Evolutionary conservation across 2,329 filamentous ascomycete genomes (phyloP).

Genomic region (Fusarium goolgardi): DNA sequence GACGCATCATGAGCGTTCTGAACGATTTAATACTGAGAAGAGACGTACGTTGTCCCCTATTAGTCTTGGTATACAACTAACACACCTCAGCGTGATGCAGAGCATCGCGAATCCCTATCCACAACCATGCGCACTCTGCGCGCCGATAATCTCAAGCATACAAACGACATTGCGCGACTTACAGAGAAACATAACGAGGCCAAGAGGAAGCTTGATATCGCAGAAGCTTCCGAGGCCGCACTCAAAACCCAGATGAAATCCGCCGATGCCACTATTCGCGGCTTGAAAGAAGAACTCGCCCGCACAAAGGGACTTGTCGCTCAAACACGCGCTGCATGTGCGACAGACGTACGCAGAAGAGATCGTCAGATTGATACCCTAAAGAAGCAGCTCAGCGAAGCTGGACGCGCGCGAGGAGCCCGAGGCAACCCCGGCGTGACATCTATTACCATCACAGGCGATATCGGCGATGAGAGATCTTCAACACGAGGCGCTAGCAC

Average conservation of each 20-base stretch:
- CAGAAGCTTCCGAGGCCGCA: slow-evolving; percentile 77
- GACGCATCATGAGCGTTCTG: slow-evolving; percentile 88
- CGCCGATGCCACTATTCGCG: slow-evolving; percentile 78
- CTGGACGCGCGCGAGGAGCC: slow-evolving; percentile 70
- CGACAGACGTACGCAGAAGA: slow-evolving; percentile 89
- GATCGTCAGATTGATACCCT: slow-evolving; percentile 89
- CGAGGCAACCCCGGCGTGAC: slow-evolving; percentile 66
- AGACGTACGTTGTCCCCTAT: slow-evolving; percentile 70
- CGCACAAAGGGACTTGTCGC: slow-evolving; percentile 82
- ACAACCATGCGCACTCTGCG: slow-evolving; percentile 81
- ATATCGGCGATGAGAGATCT: slow-evolving; percentile 62
- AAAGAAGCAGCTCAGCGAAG: slow-evolving; percentile 85
- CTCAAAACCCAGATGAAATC: slow-evolving; percentile 76
- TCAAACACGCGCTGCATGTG: slow-evolving; percentile 87
- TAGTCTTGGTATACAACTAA: slow-evolving; percentile 27
- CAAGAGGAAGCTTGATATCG: slow-evolving; percentile 65
- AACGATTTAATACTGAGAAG: slow-evolving; percentile 92
- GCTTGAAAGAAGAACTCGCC: slow-evolving; percentile 85
- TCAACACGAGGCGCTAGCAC: slow-evolving; percentile 36
- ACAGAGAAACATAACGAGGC: slow-evolving; percentile 65
- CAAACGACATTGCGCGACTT: slow-evolving; percentile 72
- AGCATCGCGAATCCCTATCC: slow-evolving; percentile 86
- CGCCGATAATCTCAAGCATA: slow-evolving; percentile 78
- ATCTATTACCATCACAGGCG: slow-evolving; percentile 67
- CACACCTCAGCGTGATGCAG: slow-evolving; percentile 78